These are phyloP conservation scores for Penicillium alfredii DNA, from an alignment of 495 filamentous ascomycete genomes.

Conservation along the genomic window DNA sequence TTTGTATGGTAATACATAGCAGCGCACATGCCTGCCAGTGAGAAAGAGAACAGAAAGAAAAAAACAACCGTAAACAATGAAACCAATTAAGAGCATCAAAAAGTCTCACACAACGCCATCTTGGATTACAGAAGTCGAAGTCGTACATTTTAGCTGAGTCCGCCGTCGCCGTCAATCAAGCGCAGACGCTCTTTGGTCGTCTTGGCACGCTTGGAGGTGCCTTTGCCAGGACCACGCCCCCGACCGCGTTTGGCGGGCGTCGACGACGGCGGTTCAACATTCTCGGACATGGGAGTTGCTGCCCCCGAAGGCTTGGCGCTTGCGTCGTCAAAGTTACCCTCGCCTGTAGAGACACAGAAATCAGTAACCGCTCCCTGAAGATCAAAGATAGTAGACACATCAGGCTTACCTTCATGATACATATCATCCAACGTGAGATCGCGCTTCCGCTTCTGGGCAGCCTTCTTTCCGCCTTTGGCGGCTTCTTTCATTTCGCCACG, in stretches of 20 bases:
- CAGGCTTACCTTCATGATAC: conserved; percentile 83
- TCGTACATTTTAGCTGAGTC: conserved; percentile 24
- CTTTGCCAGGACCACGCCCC: conserved; percentile 43
- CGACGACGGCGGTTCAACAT: conserved; percentile 36
- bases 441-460: conserved; percentile 58
- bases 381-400: background rate
- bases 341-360: conserved; percentile 51
- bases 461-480: conserved; percentile 52
- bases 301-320: conserved; percentile 74
- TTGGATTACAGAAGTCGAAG: conserved; percentile 22
- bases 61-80: conserved; percentile 8
- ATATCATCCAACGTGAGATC: conserved; percentile 86
- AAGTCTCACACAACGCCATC: conserved; percentile 25
- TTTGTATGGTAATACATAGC: conserved; percentile 31
- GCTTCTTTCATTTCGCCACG: conserved; percentile 44
- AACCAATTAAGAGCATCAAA: conserved; percentile 2
- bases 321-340: conserved; percentile 86
- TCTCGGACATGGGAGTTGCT: conserved; percentile 69
- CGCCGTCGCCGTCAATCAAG: conserved; percentile 75
- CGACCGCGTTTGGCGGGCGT: conserved; percentile 50
- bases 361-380: conserved; percentile 12
- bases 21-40: conserved; percentile 10
- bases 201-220: conserved; percentile 76
- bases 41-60: conserved; percentile 11
- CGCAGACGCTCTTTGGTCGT: conserved; percentile 83